Evolutionary conservation across 192 early-diverging fungal genomes (phyloP), one percentile per base, ranked within the genome.

Genomic region (Gaertneriomyces sp.): DNA sequence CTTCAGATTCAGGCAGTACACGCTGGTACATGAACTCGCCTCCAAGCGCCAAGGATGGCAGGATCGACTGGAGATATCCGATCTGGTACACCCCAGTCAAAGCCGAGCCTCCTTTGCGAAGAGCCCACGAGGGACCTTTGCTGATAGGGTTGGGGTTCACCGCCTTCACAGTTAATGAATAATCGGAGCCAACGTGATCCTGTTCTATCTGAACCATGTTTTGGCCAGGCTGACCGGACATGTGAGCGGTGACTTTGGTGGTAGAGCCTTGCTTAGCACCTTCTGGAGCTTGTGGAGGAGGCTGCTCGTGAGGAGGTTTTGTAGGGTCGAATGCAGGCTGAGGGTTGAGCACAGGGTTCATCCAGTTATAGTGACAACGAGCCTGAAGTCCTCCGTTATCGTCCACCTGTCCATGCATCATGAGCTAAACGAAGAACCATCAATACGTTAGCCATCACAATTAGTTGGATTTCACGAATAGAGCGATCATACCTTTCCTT

Each of bases 391-490:
- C 90, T 55, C 90, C 87, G 65, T 97, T 90, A 59, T 90, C 90
- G 69, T 98, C 97, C 78, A 99, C 85, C 72, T 90, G 93, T 6
- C 95, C 97, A 64, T 94, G 92, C 70, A 98, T 74, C 79, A 93
- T 82, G 19, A 86, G 88, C 89, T 92, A 73, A 45, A 54, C 6
- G 53, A 40, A n/a, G 49, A 16, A 53, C 9, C 2, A 63, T 6
- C 39, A 9, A 56, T 6, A 56, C 54, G 8, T 33, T 33, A 33
- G 25, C 25, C 25, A 33, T 33, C 25, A 33, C 25, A 2, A 33
- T 33, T 2, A 33, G 25, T 33, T 33, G 25, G 1, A 33, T 33
- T 33, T 33, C 25, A 33, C 25, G 0, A 33, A 33, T 2, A 33
- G 25, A 33, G 25, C 25, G 1, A 10, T 14, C 61, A 9, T 19